Conservation (phyloP, 148 eudicot genomes). For the Fagopyrum homotropicum region DNA sequence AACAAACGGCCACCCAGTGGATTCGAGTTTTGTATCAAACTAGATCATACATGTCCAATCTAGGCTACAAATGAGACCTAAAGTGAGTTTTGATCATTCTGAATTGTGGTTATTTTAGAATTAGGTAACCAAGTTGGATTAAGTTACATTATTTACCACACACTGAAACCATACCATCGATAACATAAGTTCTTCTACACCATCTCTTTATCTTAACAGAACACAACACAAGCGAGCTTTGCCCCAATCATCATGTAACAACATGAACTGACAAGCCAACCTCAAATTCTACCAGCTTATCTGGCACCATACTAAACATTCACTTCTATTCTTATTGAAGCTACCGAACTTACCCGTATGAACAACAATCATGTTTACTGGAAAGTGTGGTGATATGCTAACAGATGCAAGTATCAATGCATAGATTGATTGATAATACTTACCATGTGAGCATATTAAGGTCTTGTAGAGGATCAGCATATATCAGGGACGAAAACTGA, state of each 20-base stretch:
- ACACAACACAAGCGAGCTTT: neutral
- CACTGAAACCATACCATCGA: neutral
- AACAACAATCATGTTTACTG: neutral
- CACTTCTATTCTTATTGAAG: no score
- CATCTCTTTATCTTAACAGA: neutral
- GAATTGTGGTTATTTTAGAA: neutral
- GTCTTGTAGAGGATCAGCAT: neutral
- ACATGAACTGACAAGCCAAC: neutral
- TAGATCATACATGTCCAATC: no score
- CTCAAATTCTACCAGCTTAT: neutral
- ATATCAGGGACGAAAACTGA: slow-evolving; percentile 1
- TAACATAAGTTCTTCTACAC: neutral
- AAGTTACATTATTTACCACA: neutral
- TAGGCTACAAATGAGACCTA: neutral
- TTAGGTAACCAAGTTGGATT: neutral
- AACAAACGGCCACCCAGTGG: no score
- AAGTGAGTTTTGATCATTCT: neutral
- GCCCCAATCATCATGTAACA: neutral
- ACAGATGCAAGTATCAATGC: neutral
- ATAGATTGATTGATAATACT: neutral
- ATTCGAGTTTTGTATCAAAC: no score
- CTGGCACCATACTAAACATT: neutral
- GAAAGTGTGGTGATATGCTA: neutral
- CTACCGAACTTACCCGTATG: neutral
- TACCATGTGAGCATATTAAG: neutral